Evolutionary conservation across 768 basidiomycete genomes (phyloP), one percentile per base, ranked within the genome.

Genomic region (Hericium coralloides): DNA sequence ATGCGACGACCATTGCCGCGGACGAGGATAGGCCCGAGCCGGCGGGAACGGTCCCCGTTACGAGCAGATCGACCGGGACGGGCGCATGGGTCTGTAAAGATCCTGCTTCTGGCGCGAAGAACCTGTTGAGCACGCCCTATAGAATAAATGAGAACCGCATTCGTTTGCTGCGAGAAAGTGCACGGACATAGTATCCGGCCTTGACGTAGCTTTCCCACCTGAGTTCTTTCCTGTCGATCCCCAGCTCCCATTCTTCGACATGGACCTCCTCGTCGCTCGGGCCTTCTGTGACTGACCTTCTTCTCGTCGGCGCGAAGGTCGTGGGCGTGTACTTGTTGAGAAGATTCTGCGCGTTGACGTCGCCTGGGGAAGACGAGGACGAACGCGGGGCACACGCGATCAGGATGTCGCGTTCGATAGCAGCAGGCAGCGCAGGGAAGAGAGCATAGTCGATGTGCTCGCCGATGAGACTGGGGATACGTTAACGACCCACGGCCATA

Each of bases 121-220:
- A 81, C 53, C 77, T 74, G 38, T 84, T 80, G 60, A 90, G 69
- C 18, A 89, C 85, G 17, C 87, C 87, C 87, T 85, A 53, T 12
- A 43, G 20, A 38, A 53, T 18, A 14, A 5, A 10, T 9, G 12
- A 37, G 14, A 59, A 59, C 23, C 26, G 38, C 49, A 41, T 31
- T 31, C 37, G 8, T 9, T 12, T 17, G 18, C 22, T 57, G 49
- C 23, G 39, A 49, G n/a, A 41, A 22, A 36, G 55, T 18, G 58
- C 12, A 74, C 83, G 59, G 57, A 89, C 89, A 67, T 86, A 87
- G 64, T 89, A 91, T 17, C 87, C 89, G 1, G 89, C 89, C 67
- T 92, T 92, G 64, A 93, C 82, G 67, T 92, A 93, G 65, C 86
- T 91, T 65, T 90, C 89, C 92, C 91, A 93, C 52, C 86, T 73